Conservation (phyloP, 2,329 filamentous ascomycete genomes). For the Thelonectria rubi region DNA sequence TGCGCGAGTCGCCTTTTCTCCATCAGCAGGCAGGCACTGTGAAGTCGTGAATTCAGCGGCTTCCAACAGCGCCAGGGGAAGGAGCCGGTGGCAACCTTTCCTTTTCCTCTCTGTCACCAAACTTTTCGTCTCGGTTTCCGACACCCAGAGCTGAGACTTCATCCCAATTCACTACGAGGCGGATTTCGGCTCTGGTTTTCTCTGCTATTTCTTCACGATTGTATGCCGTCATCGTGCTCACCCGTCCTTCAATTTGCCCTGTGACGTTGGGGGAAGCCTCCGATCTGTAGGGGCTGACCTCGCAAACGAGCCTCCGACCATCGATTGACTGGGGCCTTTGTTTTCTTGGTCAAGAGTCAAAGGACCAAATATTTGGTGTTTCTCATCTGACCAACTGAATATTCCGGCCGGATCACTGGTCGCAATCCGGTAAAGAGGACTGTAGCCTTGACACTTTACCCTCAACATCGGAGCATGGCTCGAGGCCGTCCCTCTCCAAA, state of each 20-base stretch:
- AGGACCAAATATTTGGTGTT: background rate
- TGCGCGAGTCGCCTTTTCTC: constrained; percentile 29
- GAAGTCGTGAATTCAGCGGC: constrained; percentile 45
- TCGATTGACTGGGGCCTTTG: no score
- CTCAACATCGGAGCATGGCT: constrained; percentile 39
- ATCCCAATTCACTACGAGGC: constrained; percentile 1
- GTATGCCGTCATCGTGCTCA: constrained; percentile 21
- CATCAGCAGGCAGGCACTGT: constrained; percentile 24
- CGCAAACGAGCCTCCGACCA: background rate
- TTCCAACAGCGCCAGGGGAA: constrained; percentile 35
- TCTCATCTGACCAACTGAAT: constrained; percentile 5
- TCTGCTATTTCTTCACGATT: constrained; percentile 12
- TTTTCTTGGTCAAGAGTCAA: no score
- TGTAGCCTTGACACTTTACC: background rate
- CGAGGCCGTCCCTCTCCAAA: constrained; percentile 42
- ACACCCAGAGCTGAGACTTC: background rate
- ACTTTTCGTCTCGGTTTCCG: constrained; percentile 13
- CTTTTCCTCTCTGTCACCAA: constrained; percentile 17
- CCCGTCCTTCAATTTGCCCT: constrained; percentile 26
- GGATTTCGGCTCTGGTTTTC: constrained; percentile 6
- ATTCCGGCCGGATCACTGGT: no score
- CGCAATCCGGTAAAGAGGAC: no score
- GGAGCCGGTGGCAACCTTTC: constrained; percentile 43
- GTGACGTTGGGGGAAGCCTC: constrained; percentile 26
- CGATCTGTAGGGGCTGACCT: constrained; percentile 1